These are phyloP conservation scores for Cyclotella baltica DNA, from an alignment of 108 stramenopile species.

Conservation along the genomic window DNA sequence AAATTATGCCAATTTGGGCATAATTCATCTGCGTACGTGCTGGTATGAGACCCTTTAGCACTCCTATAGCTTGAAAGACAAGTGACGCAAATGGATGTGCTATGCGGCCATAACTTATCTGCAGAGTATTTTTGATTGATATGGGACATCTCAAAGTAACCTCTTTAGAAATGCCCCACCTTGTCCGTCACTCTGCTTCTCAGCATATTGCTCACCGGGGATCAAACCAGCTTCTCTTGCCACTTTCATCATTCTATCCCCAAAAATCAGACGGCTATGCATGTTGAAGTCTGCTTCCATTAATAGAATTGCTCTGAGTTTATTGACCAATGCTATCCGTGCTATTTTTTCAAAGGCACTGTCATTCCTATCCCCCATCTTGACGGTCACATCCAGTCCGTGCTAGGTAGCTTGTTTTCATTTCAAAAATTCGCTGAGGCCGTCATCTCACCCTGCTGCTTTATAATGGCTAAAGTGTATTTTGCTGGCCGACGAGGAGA, in stretches of 20 bases:
- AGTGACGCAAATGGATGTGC: slow-evolving; percentile 5
- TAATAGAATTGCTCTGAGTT: slow-evolving; percentile 23
- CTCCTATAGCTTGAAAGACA: slow-evolving; percentile 8
- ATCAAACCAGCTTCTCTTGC: slow-evolving; percentile 3
- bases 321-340: slow-evolving; percentile 12
- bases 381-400: background rate
- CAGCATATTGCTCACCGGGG: slow-evolving; percentile 10
- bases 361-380: slow-evolving; percentile 19
- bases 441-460: background rate
- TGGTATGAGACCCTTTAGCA: no score
- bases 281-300: slow-evolving; percentile 30
- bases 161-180: slow-evolving; percentile 10
- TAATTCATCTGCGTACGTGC: no score
- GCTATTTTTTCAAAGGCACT: slow-evolving; percentile 26
- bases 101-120: background rate
- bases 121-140: background rate
- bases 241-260: background rate
- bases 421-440: background rate
- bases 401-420: background rate
- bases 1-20: no score
- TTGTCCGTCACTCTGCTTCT: slow-evolving; percentile 12
- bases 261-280: slow-evolving; percentile 3
- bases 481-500: background rate
- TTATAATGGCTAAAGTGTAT: slow-evolving; percentile 25
- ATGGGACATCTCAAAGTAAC: background rate